Percentiles rank a stretch among this genome's conserved stretches.
Evolutionary conservation across 768 basidiomycete species (phyloP).

Genomic region (Tremella mesenterica): DNA sequence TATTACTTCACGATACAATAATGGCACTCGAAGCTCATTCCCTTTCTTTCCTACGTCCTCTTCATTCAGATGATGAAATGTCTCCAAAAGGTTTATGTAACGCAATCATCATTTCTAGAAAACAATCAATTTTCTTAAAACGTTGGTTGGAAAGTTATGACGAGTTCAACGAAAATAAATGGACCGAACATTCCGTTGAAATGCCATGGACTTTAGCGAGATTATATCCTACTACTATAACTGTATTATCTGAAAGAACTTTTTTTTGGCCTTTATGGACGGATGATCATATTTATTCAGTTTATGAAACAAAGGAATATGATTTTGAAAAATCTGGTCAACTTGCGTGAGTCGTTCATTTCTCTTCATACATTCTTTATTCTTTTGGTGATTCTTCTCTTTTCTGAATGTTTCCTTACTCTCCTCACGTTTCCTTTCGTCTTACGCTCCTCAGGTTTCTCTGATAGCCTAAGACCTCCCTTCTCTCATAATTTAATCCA

Average conservation of each 20-base stretch:
- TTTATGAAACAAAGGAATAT: conserved; percentile 33
- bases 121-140: conserved; percentile 22
- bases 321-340: conserved; percentile 34
- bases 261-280: conserved; percentile 47
- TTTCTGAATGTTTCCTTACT: no score
- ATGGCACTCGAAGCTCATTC: conserved; percentile 34
- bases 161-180: conserved; percentile 28
- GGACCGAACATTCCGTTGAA: conserved; percentile 37
- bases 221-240: conserved; percentile 41
- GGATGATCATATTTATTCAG: conserved; percentile 29
- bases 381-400: not conserved
- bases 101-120: conserved; percentile 33
- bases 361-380: not conserved
- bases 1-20: conserved; percentile 32
- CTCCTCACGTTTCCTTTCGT: no score
- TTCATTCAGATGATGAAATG: conserved; percentile 29
- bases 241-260: conserved; percentile 43
- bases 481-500: no score
- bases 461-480: no score
- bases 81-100: conserved; percentile 38
- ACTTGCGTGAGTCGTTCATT: conserved; percentile 26
- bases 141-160: conserved; percentile 37
- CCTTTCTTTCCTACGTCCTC: conserved; percentile 12
- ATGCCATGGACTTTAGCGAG: conserved; percentile 42
- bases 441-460: no score